Evolutionary conservation across 1,139 yeast genomes (phyloP).

Genomic region (Geotrichum siamense): DNA sequence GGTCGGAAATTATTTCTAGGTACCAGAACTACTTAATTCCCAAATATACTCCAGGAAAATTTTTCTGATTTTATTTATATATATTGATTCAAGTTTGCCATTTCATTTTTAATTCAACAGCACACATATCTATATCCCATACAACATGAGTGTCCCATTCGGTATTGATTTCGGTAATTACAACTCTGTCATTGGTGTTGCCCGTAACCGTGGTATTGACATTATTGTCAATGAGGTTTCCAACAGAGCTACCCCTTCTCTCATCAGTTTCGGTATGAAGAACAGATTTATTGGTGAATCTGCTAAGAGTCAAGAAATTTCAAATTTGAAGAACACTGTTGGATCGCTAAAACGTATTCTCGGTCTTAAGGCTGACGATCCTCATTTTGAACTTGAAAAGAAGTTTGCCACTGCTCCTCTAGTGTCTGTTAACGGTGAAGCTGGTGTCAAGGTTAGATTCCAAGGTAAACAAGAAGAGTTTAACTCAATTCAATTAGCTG

Average conservation of each 20-base stretch:
- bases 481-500: slow-evolving; percentile 83
- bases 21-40: slow-evolving; percentile 10
- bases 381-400: slow-evolving; percentile 70
- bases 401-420: slow-evolving; percentile 63
- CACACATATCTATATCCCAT: slow-evolving; percentile 18
- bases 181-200: slow-evolving; percentile 85
- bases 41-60: slow-evolving; percentile 9
- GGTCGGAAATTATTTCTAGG: too few species aligned
- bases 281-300: slow-evolving; percentile 91
- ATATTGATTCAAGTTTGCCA: slow-evolving; percentile 3
- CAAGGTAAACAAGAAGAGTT: slow-evolving; percentile 73
- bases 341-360: slow-evolving; percentile 88
- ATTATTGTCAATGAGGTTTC: slow-evolving; percentile 97
- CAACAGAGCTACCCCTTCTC: slow-evolving; percentile 90
- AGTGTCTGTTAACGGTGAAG: slow-evolving; percentile 61
- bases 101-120: slow-evolving; percentile 2
- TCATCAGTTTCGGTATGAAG: slow-evolving; percentile 87
- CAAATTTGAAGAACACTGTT: slow-evolving; percentile 93
- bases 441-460: slow-evolving; percentile 81
- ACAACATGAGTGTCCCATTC: slow-evolving; percentile 76
- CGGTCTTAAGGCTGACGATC: slow-evolving; percentile 70
- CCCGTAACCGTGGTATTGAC: slow-evolving; percentile 97
- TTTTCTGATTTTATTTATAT: slow-evolving; percentile 1
- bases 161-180: slow-evolving; percentile 98
- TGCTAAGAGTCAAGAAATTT: slow-evolving; percentile 93